phyloP scores from a whole-genome alignment of 257 asterid species.

The Nicotiana sylvestris region DNA sequence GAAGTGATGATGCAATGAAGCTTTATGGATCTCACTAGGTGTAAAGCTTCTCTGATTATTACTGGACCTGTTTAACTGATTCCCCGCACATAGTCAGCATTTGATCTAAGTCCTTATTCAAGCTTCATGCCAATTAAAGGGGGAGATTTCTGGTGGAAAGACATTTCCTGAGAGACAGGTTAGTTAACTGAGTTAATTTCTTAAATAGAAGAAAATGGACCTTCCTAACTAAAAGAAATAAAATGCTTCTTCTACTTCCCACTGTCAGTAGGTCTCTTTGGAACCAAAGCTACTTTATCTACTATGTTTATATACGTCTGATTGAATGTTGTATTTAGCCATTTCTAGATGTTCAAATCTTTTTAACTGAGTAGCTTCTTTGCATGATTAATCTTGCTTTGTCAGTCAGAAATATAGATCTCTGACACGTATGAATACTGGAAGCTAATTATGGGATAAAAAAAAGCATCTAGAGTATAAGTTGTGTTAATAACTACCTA shows the following conservation, averaged over 20 bases:
- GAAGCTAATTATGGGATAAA: no score
- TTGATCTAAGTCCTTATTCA: background rate
- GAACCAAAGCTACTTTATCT: background rate
- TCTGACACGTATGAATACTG: no score
- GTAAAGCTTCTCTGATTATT: background rate
- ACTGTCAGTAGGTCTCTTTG: background rate
- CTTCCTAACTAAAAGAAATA: background rate
- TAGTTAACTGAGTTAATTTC: background rate
- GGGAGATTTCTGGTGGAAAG: background rate
- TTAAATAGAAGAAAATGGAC: background rate
- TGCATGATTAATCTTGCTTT: no score
- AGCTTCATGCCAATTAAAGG: background rate
- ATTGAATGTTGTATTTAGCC: background rate
- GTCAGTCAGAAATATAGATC: no score
- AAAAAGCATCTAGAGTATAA: no score
- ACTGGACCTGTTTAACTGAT: background rate
- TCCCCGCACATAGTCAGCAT: background rate
- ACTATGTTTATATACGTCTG: background rate
- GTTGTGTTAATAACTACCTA: no score
- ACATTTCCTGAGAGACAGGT: background rate
- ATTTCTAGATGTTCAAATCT: background rate
- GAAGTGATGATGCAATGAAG: background rate
- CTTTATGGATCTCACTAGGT: background rate
- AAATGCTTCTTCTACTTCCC: background rate
- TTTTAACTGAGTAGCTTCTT: no score